phyloP scores from a whole-genome alignment of 1,139 yeast genomes.

The Suhomyces yuchorum region DNA sequence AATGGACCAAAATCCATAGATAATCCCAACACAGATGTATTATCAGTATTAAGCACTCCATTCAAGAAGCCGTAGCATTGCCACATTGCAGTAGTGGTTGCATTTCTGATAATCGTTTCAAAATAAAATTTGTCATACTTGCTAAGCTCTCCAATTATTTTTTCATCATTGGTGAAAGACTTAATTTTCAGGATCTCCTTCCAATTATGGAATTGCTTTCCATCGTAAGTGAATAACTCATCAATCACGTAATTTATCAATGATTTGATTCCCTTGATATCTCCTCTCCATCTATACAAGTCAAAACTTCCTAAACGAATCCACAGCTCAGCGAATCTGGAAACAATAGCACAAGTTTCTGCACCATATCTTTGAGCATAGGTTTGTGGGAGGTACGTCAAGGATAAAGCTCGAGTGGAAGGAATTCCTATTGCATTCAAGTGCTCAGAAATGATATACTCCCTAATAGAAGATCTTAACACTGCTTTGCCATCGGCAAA shows the following conservation, averaged over 20 bases:
- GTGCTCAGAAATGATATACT: constrained; percentile 83
- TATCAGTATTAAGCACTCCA: constrained; percentile 94
- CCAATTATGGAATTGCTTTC: constrained; percentile 40
- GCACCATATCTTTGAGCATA: constrained; percentile 69
- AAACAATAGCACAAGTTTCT: constrained; percentile 84
- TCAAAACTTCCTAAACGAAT: constrained; percentile 90
- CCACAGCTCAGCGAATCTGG: constrained; percentile 87
- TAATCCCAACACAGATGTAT: constrained; percentile 82
- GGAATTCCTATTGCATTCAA: constrained; percentile 83
- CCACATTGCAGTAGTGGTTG: constrained; percentile 79
- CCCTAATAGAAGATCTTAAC: constrained; percentile 81
- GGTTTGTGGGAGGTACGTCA: constrained; percentile 73
- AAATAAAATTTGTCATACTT: constrained; percentile 72
- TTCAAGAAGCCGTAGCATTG: constrained; percentile 90
- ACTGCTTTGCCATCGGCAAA: constrained; percentile 98
- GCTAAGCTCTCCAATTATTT: constrained; percentile 44
- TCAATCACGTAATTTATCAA: constrained; percentile 75
- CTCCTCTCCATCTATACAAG: constrained; percentile 72
- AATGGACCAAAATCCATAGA: constrained; percentile 96
- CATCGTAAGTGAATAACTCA: constrained; percentile 53
- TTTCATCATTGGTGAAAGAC: constrained; percentile 23
- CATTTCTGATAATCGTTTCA: constrained; percentile 72
- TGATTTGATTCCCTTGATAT: constrained; percentile 59
- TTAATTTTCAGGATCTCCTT: constrained; percentile 20
- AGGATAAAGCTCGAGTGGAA: constrained; percentile 76